Percentiles rank a stretch among this genome's conserved stretches.
Conservation (phyloP, 495 filamentous ascomycete genomes). For the Daldinia bambusicola region DNA sequence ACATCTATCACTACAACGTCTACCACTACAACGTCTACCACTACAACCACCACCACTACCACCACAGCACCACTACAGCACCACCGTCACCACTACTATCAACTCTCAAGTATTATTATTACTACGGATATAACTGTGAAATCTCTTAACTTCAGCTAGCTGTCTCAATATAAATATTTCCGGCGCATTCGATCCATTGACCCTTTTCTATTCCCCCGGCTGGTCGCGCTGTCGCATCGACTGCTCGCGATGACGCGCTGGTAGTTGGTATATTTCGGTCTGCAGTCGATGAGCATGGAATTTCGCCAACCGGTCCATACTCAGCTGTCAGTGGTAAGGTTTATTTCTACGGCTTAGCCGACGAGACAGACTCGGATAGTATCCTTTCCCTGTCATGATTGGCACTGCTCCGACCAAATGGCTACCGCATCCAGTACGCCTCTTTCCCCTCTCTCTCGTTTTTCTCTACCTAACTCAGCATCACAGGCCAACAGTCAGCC, state of each 20-base stretch:
- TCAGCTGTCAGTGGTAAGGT: slow-evolving; percentile 37
- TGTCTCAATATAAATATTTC: neutral
- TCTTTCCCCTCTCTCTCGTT: slow-evolving; percentile 7
- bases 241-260: slow-evolving; percentile 44
- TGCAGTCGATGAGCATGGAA: slow-evolving; percentile 43
- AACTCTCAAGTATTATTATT: too few species aligned
- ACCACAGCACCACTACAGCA: too few species aligned
- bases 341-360: slow-evolving; percentile 26
- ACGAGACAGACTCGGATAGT: slow-evolving; percentile 5
- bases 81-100: neutral
- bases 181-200: slow-evolving; percentile 25
- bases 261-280: slow-evolving; percentile 33
- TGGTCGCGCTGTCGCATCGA: slow-evolving; percentile 33
- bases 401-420: slow-evolving; percentile 45
- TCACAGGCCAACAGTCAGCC: slow-evolving; percentile 47
- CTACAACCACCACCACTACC: neutral
- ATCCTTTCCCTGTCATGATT: slow-evolving; percentile 45
- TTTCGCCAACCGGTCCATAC: slow-evolving; percentile 35
- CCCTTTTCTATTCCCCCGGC: slow-evolving; percentile 14
- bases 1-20: neutral
- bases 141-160: neutral
- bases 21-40: neutral
- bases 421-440: slow-evolving; percentile 49
- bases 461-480: slow-evolving; percentile 30
- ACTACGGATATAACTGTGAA: neutral